Evolutionary conservation across 805 yeast species (phyloP), one percentile per base, ranked within the genome.

Genomic region (Pachysolen tannophilus): DNA sequence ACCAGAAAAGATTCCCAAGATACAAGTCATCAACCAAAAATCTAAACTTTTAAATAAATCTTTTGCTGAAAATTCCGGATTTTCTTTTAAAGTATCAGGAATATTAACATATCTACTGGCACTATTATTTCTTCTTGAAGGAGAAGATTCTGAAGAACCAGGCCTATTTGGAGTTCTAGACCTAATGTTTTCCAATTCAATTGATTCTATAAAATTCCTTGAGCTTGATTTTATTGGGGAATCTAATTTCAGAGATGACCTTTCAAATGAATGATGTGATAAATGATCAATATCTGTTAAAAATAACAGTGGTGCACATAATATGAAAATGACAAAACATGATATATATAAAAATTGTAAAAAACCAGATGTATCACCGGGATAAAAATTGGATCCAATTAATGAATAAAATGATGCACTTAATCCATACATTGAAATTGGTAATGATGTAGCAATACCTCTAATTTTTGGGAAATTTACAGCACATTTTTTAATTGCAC

Each of bases 371-470:
- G 86, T 78, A 39, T 75, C 72, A 3, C 79, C 78, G 0, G 79
- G 72, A 40, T 58, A 75, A 38, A 75, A 61, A 11, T 61, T 43
- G 8, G 72, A 57, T 2, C 78, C 79, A 16, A 75, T 46, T 2
- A 69, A 60, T 1, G 87, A 78, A 49, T 72, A 78, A 33, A 78
- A 65, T 46, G 79, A 66, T 4, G 92, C 92, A 50, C 82, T 74
- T 11, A 80, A 64, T 0, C 94, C 94, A 52, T 78, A 81, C 30
- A 81, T 69, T 1, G 88, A 78, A 52, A 82, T 65, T 3, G 90
- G 87, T 29, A 82, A 62, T 0, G 86, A 73, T 1, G 92, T 78
- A 4, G 92, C 88, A 8, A 81, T 63, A 2, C 92, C 94, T 36
- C 84, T 56, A 26, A 69, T 60, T 28, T 69, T 63, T 1, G 94